Conservation (phyloP, 805 yeast species). For the Candida golubevii region DNA sequence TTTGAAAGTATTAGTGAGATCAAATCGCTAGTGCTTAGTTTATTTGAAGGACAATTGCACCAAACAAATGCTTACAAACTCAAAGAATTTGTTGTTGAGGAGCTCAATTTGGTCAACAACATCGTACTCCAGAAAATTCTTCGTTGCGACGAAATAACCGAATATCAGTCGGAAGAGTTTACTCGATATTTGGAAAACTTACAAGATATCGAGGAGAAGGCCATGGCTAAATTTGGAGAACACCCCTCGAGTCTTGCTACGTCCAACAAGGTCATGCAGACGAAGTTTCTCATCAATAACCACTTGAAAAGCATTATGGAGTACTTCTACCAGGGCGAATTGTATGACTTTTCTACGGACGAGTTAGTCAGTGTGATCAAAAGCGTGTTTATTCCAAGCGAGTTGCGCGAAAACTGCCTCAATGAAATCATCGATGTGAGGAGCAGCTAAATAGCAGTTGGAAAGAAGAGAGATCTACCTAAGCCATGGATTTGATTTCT, state of each 20-base stretch:
- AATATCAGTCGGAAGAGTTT: conserved; percentile 30
- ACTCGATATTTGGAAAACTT: conserved; percentile 22
- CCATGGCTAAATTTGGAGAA: conserved; percentile 9
- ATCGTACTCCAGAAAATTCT: conserved; percentile 26
- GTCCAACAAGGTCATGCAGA: conserved; percentile 23
- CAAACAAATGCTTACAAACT: conserved; percentile 26
- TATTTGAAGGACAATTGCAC: conserved; percentile 19
- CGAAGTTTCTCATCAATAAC: conserved; percentile 29
- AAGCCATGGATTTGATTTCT: not conserved
- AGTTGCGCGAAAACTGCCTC: conserved; percentile 40
- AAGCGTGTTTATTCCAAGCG: conserved; percentile 45
- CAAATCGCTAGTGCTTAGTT: conserved; percentile 12
- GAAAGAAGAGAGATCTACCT: too few relatives aligned
- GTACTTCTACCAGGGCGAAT: conserved; percentile 48
- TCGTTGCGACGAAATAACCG: conserved; percentile 30
- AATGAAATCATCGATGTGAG: conserved; percentile 45
- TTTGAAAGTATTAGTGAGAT: conserved; percentile 15
- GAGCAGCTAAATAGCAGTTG: conserved; percentile 12
- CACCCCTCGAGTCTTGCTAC: conserved; percentile 8
- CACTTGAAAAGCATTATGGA: conserved; percentile 46
- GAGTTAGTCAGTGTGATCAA: conserved; percentile 42
- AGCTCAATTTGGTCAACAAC: conserved; percentile 27
- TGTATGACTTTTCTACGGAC: conserved; percentile 44
- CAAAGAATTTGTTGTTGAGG: conserved; percentile 22
- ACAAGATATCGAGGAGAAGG: conserved; percentile 6